These are phyloP conservation scores for Acanthochlamys bracteata DNA, from an alignment of 106 monocot species.

Conservation along the genomic window DNA sequence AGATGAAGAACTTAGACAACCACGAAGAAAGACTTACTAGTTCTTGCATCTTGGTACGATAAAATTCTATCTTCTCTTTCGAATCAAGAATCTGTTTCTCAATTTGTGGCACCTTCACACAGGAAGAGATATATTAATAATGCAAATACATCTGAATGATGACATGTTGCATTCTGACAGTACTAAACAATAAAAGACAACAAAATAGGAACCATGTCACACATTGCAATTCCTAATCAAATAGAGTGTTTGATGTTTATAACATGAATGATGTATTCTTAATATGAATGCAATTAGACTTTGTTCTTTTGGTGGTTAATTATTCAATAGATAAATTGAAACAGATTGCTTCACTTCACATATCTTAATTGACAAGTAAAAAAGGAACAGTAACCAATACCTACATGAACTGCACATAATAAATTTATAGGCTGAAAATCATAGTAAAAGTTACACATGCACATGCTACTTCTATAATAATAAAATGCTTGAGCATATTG, in stretches of 20 bases:
- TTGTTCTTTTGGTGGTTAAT: not conserved
- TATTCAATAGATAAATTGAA: too few relatives aligned
- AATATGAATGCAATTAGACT: not conserved
- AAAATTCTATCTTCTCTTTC: slow-evolving; percentile 62
- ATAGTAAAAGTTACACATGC: too few relatives aligned
- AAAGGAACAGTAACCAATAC: too few relatives aligned
- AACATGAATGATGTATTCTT: not conserved
- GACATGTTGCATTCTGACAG: not conserved
- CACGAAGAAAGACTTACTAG: slow-evolving; percentile 38
- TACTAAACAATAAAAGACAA: not conserved
- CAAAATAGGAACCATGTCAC: not conserved
- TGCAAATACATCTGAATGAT: too few relatives aligned
- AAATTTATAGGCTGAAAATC: too few relatives aligned
- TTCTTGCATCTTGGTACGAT: slow-evolving; percentile 73
- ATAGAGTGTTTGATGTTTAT: not conserved
- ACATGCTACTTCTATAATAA: too few relatives aligned
- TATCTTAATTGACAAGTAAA: too few relatives aligned
- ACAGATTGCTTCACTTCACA: too few relatives aligned
- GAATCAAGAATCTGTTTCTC: slow-evolving; percentile 63
- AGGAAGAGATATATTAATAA: not conserved
- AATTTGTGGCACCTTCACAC: slow-evolving; percentile 32
- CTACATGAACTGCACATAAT: too few relatives aligned
- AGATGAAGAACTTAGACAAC: not conserved
- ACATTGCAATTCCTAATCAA: not conserved
- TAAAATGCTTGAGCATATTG: too few relatives aligned